Percentiles rank a stretch among this genome's conserved stretches.
phyloP scores from a whole-genome alignment of 2,329 filamentous ascomycete genomes.

The Apiospora hydei region DNA sequence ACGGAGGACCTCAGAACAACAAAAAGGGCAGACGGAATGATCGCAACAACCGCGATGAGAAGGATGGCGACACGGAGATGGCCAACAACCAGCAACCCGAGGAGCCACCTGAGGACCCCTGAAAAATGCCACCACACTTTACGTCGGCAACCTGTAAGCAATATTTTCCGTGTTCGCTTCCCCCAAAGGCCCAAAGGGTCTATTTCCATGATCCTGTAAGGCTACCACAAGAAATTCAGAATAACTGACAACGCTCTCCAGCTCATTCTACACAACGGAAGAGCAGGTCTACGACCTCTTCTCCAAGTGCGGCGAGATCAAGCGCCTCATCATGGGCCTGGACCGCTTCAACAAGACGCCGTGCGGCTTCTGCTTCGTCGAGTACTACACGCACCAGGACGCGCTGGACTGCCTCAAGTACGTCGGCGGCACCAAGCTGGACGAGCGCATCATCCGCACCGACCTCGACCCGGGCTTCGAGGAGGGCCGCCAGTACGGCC shows the following conservation, averaged over 20 bases:
- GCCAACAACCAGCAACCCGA: slow-evolving; percentile 48
- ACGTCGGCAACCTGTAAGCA: slow-evolving; percentile 91
- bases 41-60: slow-evolving; percentile 51
- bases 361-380: slow-evolving; percentile 99
- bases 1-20: slow-evolving; percentile 47
- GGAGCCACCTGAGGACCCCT: slow-evolving; percentile 75
- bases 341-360: slow-evolving; percentile 98
- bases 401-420: slow-evolving; percentile 99
- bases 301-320: slow-evolving; percentile 96
- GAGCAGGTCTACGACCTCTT: slow-evolving; percentile 99
- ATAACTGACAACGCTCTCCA: slow-evolving; percentile 44
- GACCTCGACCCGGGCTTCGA: slow-evolving; percentile 96
- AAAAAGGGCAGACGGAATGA: slow-evolving; percentile 75
- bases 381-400: slow-evolving; percentile 98
- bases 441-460: slow-evolving; percentile 94
- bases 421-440: slow-evolving; percentile 95
- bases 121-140: slow-evolving; percentile 89
- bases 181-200: no score
- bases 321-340: slow-evolving; percentile 96
- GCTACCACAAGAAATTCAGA: neutral
- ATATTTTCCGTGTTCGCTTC: slow-evolving; percentile 19
- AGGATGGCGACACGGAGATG: slow-evolving; percentile 63
- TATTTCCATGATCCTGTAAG: slow-evolving; percentile 10
- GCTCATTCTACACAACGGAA: slow-evolving; percentile 97
- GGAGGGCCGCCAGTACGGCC: slow-evolving; percentile 94